Evolutionary conservation across 208 protist species (phyloP).

Genomic region (Leishmania lainsoni): DNA sequence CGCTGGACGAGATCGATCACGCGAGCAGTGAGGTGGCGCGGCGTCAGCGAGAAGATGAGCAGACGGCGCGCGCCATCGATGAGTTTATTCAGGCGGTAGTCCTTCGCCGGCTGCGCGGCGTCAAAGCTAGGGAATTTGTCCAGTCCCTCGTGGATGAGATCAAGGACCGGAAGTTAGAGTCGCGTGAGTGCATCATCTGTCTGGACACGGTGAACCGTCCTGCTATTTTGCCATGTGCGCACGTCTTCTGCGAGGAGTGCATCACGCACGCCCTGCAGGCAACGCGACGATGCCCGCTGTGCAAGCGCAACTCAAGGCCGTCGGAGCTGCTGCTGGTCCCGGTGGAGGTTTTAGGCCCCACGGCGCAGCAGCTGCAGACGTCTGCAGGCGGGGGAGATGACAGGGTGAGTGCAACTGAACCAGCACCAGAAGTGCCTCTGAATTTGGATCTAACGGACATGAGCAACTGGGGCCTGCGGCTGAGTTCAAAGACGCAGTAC

Average conservation of each 20-base stretch:
- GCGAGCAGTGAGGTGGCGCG: conserved; percentile 2
- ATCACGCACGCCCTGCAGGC: conserved; percentile 54
- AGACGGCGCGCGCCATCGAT: conserved; percentile 18
- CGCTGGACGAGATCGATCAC: background rate
- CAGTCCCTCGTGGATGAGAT: conserved; percentile 55
- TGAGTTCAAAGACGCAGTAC: conserved; percentile 72
- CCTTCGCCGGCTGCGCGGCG: conserved; percentile 18
- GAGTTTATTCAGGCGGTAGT: conserved; percentile 29
- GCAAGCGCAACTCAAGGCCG: conserved; percentile 37
- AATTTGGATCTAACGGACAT: conserved; percentile 34
- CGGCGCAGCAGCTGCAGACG: background rate
- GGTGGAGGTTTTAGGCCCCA: conserved; percentile 29
- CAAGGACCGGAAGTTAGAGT: conserved; percentile 40
- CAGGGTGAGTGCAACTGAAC: background rate
- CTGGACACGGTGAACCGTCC: conserved; percentile 58
- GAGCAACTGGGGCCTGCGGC: conserved; percentile 39
- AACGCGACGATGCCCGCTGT: conserved; percentile 51
- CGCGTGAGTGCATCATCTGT: conserved; percentile 78
- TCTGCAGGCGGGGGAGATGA: background rate
- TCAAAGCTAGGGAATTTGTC: conserved; percentile 44
- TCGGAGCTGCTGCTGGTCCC: conserved; percentile 51
- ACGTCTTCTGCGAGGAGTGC: conserved; percentile 79
- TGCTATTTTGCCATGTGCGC: conserved; percentile 75
- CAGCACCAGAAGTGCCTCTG: conserved; percentile 10
- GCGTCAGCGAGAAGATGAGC: conserved; percentile 17